Evolutionary conservation across 2,329 filamentous ascomycete species (phyloP), one percentile per base, ranked within the genome.

Genomic region (Diaporthe sp.): DNA sequence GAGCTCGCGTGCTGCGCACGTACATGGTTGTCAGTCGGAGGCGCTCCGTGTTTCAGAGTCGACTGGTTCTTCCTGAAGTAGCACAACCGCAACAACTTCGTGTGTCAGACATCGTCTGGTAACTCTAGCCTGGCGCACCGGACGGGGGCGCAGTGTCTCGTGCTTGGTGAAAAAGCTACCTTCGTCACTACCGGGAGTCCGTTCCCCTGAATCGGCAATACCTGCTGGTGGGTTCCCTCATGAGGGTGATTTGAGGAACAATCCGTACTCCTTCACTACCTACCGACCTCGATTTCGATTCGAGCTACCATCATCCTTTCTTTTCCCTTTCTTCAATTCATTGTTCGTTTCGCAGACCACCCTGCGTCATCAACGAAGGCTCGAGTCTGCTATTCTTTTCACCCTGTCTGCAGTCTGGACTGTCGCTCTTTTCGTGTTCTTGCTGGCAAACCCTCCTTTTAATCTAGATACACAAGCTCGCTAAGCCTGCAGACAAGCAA

Each of bases 401-500:
- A 10, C 31, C n/a, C 25, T 31, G 22, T 28, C 13, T 57, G 17
- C 71, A 73, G 65, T 55, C 65, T 70, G 65, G 65, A 70, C 65
- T 70, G 34, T 70, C 65, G 4, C 65, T 70, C 65, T 55, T 70
- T 70, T 70, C n/a, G 49, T 70, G 20, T 42, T 55, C 25, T 70
- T 70, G 65, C 65, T 55, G 65, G 65, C 65, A 55, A 70, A 61
- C 28, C 25, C 53, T 44, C 22, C 31, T 42, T 72, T 67, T 63
- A 65, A 49, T 57, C 25, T 8, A 28, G 17, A 72, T 44, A 28
- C 94, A 92, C 74, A 95, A 97, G 85, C 87, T 85, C 78, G 89
- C 88, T 79, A 93, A 96, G 84, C 89, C 90, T 53, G 68, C 90
- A 89, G 75, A 89, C 87, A 34, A 94, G 94, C 80, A 85, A 88